A percentile compares a stretch with the other conserved stretches of the same genome.
These are phyloP conservation scores for Xylaria scruposa DNA, from an alignment of 495 filamentous ascomycete species.

Conservation along the genomic window DNA sequence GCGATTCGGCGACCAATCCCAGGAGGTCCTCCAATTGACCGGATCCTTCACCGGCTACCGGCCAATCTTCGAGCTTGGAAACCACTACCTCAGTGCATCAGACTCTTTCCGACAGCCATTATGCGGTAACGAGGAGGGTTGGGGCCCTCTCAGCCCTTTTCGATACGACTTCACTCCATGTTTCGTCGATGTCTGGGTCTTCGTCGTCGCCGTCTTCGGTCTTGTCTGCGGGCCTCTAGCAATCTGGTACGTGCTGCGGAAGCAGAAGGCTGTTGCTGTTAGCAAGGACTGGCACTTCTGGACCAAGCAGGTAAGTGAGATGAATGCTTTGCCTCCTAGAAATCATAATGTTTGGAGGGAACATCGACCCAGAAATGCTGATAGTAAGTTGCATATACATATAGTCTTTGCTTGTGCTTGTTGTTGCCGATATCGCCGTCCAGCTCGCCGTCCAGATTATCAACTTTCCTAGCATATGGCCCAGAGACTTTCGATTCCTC, in stretches of 20 bases:
- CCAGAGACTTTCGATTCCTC: slow-evolving; percentile 88
- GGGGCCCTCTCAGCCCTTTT: slow-evolving; percentile 86
- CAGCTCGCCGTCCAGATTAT: slow-evolving; percentile 81
- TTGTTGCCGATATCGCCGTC: slow-evolving; percentile 70
- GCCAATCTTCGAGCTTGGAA: slow-evolving; percentile 46
- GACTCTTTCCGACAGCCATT: slow-evolving; percentile 64
- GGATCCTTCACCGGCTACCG: slow-evolving; percentile 62
- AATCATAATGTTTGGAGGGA: not conserved
- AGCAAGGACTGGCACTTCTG: slow-evolving; percentile 96
- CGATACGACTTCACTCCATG: slow-evolving; percentile 96
- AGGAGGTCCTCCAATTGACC: slow-evolving; percentile 56
- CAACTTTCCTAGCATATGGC: slow-evolving; percentile 72
- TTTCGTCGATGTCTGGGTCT: slow-evolving; percentile 88
- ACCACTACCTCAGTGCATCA: slow-evolving; percentile 54
- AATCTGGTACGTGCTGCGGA: slow-evolving; percentile 66
- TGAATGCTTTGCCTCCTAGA: not conserved
- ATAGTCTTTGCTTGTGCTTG: slow-evolving; percentile 75
- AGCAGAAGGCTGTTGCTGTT: slow-evolving; percentile 69
- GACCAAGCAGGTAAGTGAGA: slow-evolving; percentile 75
- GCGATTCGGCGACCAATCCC: slow-evolving; percentile 44
- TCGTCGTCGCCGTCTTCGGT: slow-evolving; percentile 76
- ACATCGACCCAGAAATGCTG: slow-evolving; percentile 34
- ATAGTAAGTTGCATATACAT: slow-evolving; percentile 49
- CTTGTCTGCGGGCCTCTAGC: slow-evolving; percentile 77
- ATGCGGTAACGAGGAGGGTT: slow-evolving; percentile 89